A percentile compares a stretch with the other conserved stretches of the same genome.
Evolutionary conservation across 2,329 filamentous ascomycete genomes (phyloP).

Genomic region (Pseudogymnoascus destructans): DNA sequence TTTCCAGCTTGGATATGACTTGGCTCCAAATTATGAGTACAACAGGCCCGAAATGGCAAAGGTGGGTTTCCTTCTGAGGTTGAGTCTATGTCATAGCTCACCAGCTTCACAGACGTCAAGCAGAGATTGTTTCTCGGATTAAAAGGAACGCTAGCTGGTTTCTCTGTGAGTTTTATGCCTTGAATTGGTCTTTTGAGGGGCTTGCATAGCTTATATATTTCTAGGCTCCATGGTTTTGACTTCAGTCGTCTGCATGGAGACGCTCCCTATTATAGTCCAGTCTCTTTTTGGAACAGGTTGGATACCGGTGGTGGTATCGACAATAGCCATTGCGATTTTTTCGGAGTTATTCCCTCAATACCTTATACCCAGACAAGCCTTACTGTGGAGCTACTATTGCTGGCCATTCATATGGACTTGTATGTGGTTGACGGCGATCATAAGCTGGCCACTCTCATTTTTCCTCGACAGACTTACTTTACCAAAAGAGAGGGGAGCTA

Average conservation of each 20-base stretch:
- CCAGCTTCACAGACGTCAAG: constrained; percentile 16
- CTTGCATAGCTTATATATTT: neutral
- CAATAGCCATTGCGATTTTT: constrained; percentile 18
- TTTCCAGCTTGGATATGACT: constrained; percentile 20
- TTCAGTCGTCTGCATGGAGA: constrained; percentile 19
- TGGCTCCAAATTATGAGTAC: constrained; percentile 17
- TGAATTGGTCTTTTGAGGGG: neutral
- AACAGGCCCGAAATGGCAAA: constrained; percentile 17
- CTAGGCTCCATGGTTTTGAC: constrained; percentile 21
- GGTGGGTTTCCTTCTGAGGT: constrained; percentile 11
- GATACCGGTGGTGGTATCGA: constrained; percentile 19
- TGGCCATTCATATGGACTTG: constrained; percentile 20
- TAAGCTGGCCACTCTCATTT: constrained; percentile 20
- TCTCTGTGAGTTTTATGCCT: constrained; percentile 16
- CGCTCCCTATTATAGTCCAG: constrained; percentile 20
- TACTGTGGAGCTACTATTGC: constrained; percentile 21
- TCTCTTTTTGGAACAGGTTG: constrained; percentile 15
- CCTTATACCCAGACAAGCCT: constrained; percentile 18
- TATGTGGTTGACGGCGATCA: constrained; percentile 19
- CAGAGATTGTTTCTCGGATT: constrained; percentile 15
- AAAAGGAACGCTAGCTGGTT: constrained; percentile 21
- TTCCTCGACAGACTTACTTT: constrained; percentile 15
- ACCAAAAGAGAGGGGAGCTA: constrained; percentile 2
- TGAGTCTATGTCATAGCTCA: constrained; percentile 3
- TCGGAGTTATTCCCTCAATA: constrained; percentile 22